These are phyloP conservation scores for Citeromyces hawaiiensis DNA, from an alignment of 1,139 yeast species.

Conservation along the genomic window DNA sequence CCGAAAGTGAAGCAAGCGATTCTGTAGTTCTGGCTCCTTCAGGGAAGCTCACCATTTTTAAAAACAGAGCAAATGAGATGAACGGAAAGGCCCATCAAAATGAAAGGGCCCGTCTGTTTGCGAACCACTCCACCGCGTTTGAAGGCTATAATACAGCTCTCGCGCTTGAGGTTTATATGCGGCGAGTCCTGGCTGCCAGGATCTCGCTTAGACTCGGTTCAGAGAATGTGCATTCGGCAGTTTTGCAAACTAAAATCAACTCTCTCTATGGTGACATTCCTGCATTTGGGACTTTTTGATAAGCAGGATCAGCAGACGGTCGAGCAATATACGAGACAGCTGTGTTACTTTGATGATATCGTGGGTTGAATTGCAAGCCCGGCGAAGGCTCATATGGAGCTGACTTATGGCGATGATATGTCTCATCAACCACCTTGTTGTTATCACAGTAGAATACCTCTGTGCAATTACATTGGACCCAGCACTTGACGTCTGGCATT, in stretches of 20 bases:
- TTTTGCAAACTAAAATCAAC: background rate
- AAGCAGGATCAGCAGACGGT: no score
- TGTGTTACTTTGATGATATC: no score
- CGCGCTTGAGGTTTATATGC: constrained; percentile 1
- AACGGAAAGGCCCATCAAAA: background rate
- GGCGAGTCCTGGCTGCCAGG: constrained; percentile 5
- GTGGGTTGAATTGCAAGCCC: no score
- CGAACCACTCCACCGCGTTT: background rate
- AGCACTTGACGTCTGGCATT: background rate
- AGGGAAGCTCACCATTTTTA: background rate
- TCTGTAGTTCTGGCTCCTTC: background rate
- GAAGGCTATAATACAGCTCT: background rate
- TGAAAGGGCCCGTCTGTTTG: background rate
- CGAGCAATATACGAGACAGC: no score
- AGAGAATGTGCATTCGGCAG: background rate
- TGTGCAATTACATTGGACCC: background rate
- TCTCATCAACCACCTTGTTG: no score
- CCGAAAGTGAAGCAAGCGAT: background rate
- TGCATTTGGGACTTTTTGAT: background rate
- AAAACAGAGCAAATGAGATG: background rate
- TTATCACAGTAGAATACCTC: background rate
- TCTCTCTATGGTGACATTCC: background rate
- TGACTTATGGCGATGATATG: no score
- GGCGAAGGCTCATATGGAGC: no score
- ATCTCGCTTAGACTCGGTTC: background rate